phyloP scores from a whole-genome alignment of 2,329 filamentous ascomycete species.

The Aspergillus versicolor region DNA sequence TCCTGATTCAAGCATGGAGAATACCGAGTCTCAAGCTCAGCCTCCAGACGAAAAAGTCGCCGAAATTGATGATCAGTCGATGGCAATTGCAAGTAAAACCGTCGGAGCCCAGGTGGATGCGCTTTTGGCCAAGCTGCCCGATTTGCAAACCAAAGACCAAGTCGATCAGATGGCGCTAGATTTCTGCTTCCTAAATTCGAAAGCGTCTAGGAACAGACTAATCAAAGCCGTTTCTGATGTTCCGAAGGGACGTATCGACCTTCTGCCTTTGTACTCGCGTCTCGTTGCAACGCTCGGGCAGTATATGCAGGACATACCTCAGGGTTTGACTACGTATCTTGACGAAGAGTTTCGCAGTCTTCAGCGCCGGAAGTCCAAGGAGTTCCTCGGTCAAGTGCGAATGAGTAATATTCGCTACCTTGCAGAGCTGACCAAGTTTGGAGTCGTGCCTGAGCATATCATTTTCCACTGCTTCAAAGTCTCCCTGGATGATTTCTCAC shows the following conservation, averaged over 20 bases:
- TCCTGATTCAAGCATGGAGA: slow-evolving; percentile 46
- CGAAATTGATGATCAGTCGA: slow-evolving; percentile 77
- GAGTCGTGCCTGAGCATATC: slow-evolving; percentile 95
- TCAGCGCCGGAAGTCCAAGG: slow-evolving; percentile 94
- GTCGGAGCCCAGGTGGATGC: slow-evolving; percentile 96
- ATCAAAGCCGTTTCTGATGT: slow-evolving; percentile 92
- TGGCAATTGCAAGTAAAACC: slow-evolving; percentile 94
- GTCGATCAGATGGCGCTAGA: slow-evolving; percentile 93
- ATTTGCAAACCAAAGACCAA: slow-evolving; percentile 84
- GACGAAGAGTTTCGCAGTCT: slow-evolving; percentile 96
- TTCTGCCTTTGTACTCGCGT: slow-evolving; percentile 88
- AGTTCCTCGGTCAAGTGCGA: slow-evolving; percentile 91
- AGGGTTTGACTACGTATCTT: slow-evolving; percentile 84
- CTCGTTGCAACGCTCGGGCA: slow-evolving; percentile 89
- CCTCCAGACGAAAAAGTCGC: slow-evolving; percentile 50
- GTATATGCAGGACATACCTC: slow-evolving; percentile 92
- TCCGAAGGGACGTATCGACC: slow-evolving; percentile 87
- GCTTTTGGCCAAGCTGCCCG: slow-evolving; percentile 80
- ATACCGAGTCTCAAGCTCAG: slow-evolving; percentile 36
- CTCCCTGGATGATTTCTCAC: slow-evolving; percentile 93
- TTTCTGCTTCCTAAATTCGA: slow-evolving; percentile 98
- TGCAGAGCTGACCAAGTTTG: slow-evolving; percentile 95
- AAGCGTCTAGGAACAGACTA: slow-evolving; percentile 90
- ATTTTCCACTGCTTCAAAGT: slow-evolving; percentile 99
- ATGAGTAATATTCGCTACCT: slow-evolving; percentile 96